Conservation (phyloP, 1,284 basidiomycete species). For the Anthracocystis setariae region DNA sequence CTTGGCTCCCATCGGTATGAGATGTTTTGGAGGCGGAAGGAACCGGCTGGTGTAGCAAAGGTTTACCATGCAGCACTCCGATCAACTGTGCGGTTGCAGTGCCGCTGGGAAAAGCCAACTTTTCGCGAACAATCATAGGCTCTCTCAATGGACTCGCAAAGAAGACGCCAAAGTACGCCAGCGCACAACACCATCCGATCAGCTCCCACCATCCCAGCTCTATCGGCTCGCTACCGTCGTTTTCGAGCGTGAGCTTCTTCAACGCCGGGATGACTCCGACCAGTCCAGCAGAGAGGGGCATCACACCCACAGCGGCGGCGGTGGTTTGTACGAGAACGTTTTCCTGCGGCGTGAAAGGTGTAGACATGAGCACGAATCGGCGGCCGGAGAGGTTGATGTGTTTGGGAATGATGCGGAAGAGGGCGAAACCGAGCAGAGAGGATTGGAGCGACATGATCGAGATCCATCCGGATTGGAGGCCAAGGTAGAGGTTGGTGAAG, state of each 20-base stretch:
- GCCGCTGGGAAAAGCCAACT: slow-evolving; percentile 91
- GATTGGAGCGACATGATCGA: slow-evolving; percentile 94
- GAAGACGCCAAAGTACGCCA: slow-evolving; percentile 76
- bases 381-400: slow-evolving; percentile 33
- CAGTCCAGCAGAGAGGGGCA: slow-evolving; percentile 90
- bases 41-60: slow-evolving; percentile 6
- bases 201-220: slow-evolving; percentile 60
- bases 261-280: slow-evolving; percentile 94
- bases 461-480: slow-evolving; percentile 81
- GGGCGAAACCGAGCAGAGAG: slow-evolving; percentile 86
- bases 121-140: slow-evolving; percentile 94
- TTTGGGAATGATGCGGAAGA: slow-evolving; percentile 75
- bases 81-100: slow-evolving; percentile 95
- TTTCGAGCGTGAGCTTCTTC: slow-evolving; percentile 77
- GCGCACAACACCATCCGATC: slow-evolving; percentile 40
- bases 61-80: slow-evolving; percentile 79
- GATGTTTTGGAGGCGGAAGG: background rate
- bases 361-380: slow-evolving; percentile 29
- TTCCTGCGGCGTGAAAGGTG: slow-evolving; percentile 83
- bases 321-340: slow-evolving; percentile 92
- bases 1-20: background rate
- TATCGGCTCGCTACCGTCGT: slow-evolving; percentile 82
- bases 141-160: slow-evolving; percentile 90
- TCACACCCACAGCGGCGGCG: slow-evolving; percentile 79
- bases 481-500: slow-evolving; percentile 81